These are phyloP conservation scores for Talaromyces wortmannii DNA, from an alignment of 495 filamentous ascomycete species.

Conservation along the genomic window DNA sequence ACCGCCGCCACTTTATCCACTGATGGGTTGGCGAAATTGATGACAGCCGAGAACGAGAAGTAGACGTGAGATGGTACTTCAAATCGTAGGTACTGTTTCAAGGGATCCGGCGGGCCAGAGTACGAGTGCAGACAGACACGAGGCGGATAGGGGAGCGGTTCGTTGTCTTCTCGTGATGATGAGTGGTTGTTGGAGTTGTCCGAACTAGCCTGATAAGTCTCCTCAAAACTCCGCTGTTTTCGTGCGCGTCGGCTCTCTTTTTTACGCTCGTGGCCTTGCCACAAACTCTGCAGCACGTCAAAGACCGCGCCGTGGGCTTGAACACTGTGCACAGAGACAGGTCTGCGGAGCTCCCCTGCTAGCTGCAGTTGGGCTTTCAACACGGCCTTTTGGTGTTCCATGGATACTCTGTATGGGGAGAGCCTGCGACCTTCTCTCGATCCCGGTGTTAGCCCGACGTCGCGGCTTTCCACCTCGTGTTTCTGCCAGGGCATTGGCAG, in stretches of 20 bases:
- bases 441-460: conserved; percentile 63
- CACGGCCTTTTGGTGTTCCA: conserved; percentile 70
- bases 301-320: conserved; percentile 81
- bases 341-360: conserved; percentile 71
- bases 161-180: conserved; percentile 22
- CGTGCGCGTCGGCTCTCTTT: conserved; percentile 57
- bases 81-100: conserved; percentile 72
- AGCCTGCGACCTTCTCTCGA: conserved; percentile 73
- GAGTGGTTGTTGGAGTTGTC: background rate
- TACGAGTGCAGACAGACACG: conserved; percentile 93
- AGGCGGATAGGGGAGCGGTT: conserved; percentile 65
- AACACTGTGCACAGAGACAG: conserved; percentile 87
- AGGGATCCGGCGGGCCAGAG: conserved; percentile 67
- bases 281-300: conserved; percentile 65
- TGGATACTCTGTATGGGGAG: conserved; percentile 65
- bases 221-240: conserved; percentile 27
- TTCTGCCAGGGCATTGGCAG: conserved; percentile 60
- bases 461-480: conserved; percentile 42
- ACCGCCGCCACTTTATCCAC: conserved; percentile 50
- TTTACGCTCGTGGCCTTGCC: conserved; percentile 75
- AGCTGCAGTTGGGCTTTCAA: conserved; percentile 78
- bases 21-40: conserved; percentile 65
- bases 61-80: conserved; percentile 72
- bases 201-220: conserved; percentile 12
- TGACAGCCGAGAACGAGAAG: conserved; percentile 79